These are phyloP conservation scores for Phaffia tasmanica DNA, from an alignment of 768 basidiomycete genomes.

Conservation along the genomic window DNA sequence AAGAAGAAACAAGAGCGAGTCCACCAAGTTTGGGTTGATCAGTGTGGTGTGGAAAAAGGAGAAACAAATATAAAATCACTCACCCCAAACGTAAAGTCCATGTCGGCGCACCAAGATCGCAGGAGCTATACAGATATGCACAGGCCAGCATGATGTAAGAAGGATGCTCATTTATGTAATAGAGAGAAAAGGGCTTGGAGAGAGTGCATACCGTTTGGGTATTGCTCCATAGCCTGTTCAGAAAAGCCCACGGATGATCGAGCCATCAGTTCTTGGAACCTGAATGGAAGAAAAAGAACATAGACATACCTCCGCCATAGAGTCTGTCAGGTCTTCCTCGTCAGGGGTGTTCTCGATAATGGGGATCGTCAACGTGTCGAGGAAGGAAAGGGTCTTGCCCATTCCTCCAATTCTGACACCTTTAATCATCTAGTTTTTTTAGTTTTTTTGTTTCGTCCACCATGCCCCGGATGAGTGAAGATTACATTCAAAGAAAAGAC, in stretches of 20 bases:
- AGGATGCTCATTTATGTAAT: too few species aligned
- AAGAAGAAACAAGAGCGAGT: constrained; percentile 20
- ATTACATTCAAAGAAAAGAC: background rate
- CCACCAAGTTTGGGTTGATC: background rate
- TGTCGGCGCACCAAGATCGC: constrained; percentile 67
- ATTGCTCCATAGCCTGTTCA: constrained; percentile 55
- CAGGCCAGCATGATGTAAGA: too few species aligned
- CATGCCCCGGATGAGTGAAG: background rate
- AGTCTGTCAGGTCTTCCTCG: constrained; percentile 77
- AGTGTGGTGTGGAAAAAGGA: background rate
- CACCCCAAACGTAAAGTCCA: constrained; percentile 79
- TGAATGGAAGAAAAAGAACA: background rate
- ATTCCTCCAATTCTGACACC: constrained; percentile 66
- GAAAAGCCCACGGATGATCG: background rate
- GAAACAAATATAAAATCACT: constrained; percentile 27
- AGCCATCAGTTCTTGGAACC: background rate
- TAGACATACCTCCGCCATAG: constrained; percentile 54
- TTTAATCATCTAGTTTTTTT: constrained; percentile 67
- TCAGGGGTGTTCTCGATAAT: constrained; percentile 86
- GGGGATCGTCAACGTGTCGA: constrained; percentile 72
- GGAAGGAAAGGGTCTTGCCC: constrained; percentile 65
- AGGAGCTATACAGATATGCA: constrained; percentile 42
- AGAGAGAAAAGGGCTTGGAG: too few species aligned
- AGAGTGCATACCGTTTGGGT: constrained; percentile 45
- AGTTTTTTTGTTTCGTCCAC: too few species aligned